Percentiles rank a stretch among this genome's conserved stretches.
Conservation (phyloP, 2,329 filamentous ascomycete genomes). For the Keithomyces neogunnii region DNA sequence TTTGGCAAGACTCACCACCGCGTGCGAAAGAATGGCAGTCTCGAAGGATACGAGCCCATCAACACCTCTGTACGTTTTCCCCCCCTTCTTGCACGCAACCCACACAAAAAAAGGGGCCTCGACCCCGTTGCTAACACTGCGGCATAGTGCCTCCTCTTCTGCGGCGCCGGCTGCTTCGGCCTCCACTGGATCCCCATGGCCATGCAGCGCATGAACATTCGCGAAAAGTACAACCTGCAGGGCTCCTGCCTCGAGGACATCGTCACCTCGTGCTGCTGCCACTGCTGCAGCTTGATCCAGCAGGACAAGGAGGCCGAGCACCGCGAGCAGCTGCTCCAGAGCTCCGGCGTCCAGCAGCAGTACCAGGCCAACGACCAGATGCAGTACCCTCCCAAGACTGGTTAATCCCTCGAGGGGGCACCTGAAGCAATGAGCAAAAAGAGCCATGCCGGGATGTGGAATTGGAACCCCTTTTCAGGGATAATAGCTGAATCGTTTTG, state of each 20-base stretch:
- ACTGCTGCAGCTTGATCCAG: conserved; percentile 36
- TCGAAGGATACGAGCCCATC: conserved; percentile 35
- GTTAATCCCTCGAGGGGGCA: background rate
- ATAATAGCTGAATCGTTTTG: background rate
- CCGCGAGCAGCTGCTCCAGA: conserved; percentile 20
- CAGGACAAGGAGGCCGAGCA: conserved; percentile 37
- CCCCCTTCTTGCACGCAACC: background rate
- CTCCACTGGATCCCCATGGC: conserved; percentile 33
- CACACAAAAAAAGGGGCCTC: background rate
- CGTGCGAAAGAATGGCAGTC: conserved; percentile 28
- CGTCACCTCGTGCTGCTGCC: conserved; percentile 34
- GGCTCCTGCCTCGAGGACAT: conserved; percentile 35
- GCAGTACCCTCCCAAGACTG: conserved; percentile 7
- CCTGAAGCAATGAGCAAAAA: too few relatives aligned
- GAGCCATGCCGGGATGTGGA: background rate
- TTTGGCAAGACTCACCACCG: conserved; percentile 41
- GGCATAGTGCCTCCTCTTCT: conserved; percentile 33
- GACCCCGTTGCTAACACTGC: background rate
- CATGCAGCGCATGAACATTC: conserved; percentile 36
- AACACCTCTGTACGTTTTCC: conserved; percentile 33
- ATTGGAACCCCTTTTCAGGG: background rate
- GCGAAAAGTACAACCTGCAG: conserved; percentile 35
- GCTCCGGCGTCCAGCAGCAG: conserved; percentile 10
- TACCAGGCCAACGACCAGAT: conserved; percentile 13
- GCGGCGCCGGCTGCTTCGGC: conserved; percentile 29